Percentiles rank a stretch among this genome's conserved stretches.
phyloP scores from a whole-genome alignment of 371 early-diverging fungal species.

The Lichtheimia ornata region DNA sequence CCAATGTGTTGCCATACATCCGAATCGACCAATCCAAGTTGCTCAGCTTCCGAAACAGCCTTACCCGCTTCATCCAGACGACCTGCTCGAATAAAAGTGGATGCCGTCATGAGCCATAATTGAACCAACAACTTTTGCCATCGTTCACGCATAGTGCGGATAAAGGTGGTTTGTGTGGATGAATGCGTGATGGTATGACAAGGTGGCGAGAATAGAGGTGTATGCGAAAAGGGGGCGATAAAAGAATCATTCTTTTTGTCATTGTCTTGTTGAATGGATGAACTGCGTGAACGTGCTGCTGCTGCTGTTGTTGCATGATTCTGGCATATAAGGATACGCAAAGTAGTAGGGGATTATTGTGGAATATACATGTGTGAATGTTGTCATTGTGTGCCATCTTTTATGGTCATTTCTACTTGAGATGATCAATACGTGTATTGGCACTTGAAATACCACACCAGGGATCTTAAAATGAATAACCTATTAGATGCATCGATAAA shows the following conservation, averaged over 20 bases:
- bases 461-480: too few relatives aligned
- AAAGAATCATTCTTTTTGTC: not conserved
- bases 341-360: too few relatives aligned
- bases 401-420: too few relatives aligned
- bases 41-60: conserved; percentile 65
- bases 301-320: too few relatives aligned
- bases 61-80: conserved; percentile 61
- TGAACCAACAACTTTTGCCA: conserved; percentile 29
- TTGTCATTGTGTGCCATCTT: too few relatives aligned
- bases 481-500: too few relatives aligned
- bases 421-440: too few relatives aligned
- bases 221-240: too few relatives aligned
- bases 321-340: too few relatives aligned
- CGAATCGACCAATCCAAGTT: conserved; percentile 47
- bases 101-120: conserved; percentile 61
- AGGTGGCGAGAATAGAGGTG: not conserved
- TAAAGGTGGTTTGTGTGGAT: conserved; percentile 4
- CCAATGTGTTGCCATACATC: conserved; percentile 63
- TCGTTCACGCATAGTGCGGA: conserved; percentile 18
- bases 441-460: too few relatives aligned
- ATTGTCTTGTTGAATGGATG: not conserved
- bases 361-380: too few relatives aligned
- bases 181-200: not conserved
- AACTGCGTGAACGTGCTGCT: not conserved
- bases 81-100: conserved; percentile 54